Evolutionary conservation across 345 rosid species (phyloP).

Genomic region (Euphorbia pulcherrima): DNA sequence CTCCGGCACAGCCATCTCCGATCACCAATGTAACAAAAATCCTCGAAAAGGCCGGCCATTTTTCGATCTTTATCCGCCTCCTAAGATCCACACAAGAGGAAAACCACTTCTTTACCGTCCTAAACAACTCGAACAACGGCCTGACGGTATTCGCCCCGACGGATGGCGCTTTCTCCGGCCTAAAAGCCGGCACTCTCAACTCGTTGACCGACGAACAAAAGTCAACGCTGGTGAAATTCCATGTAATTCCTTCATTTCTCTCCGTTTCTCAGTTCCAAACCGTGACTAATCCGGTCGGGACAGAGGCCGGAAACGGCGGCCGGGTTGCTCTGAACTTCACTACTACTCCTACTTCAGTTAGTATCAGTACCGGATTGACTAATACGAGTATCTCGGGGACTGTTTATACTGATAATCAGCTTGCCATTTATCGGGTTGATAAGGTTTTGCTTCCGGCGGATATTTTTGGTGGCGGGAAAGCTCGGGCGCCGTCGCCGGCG

Average conservation of each 20-base stretch:
- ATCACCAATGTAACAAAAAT: slow-evolving; percentile 20
- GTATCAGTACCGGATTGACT: slow-evolving; percentile 37
- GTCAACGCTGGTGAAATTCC: slow-evolving; percentile 24
- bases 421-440: slow-evolving; percentile 43
- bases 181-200: slow-evolving; percentile 25
- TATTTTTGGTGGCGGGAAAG: slow-evolving; percentile 30
- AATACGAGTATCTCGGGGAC: slow-evolving; percentile 39
- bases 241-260: slow-evolving; percentile 22
- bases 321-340: slow-evolving; percentile 19
- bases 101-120: slow-evolving; percentile 20
- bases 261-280: slow-evolving; percentile 33
- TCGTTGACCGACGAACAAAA: slow-evolving; percentile 22
- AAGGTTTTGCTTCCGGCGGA: slow-evolving; percentile 49
- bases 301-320: slow-evolving; percentile 21
- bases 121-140: slow-evolving; percentile 28
- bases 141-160: slow-evolving; percentile 26
- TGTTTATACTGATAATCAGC: slow-evolving; percentile 34
- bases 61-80: slow-evolving; percentile 22
- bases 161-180: slow-evolving; percentile 19
- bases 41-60: slow-evolving; percentile 24
- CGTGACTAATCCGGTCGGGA: slow-evolving; percentile 22
- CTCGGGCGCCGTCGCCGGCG: slow-evolving; percentile 43
- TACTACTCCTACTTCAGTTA: slow-evolving; percentile 29
- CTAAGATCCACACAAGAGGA: slow-evolving; percentile 21
- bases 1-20: slow-evolving; percentile 16